Base-by-base conservation (phyloP, 2,329 filamentous ascomycete genomes). In the Diplodia sapinea region DNA sequence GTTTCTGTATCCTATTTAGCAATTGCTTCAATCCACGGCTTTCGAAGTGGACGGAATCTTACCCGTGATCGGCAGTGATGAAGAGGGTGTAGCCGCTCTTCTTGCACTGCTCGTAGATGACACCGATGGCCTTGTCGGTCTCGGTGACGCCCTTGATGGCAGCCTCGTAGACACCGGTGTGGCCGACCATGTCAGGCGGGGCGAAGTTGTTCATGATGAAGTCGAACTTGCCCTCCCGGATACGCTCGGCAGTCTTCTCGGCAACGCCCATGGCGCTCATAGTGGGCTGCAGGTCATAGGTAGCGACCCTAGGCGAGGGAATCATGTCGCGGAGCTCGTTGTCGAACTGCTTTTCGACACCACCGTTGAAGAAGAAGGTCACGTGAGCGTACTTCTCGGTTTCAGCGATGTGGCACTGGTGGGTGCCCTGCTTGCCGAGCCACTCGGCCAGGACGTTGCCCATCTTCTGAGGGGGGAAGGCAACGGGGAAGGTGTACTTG, bases 121-220 rank as follows among this genome's bases (percentile, higher is more conserved):
- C 88, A 75, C 93, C 93, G 75, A 99, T 99, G 66, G 92, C 94
- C 84, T 91, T 92, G 81, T 99, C 95, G 13, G 95, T 99, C 72
- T 94, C 89, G 72, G 89, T 85, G 73, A 91, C 90, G 74, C 89
- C 95, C 76, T 95, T 78, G 70, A 99, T 89, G 68, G 95, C 95
- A 36, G 95, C 94, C 74, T 98, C 90, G 82, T 98, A 98, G 69
- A 97, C 93, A 77, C 95, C 95, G 12, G 95, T 99, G 84, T 99
- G 95, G 73, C 95, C 95, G 72, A 99, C 95, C 95, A 99, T 99
- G 83, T 99, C 95, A 20, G 95, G 95, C 51, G 95, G 95, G 51
- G 95, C 95, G 82, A 99, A 98, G 88, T 99, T 99, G 89, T 98
- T 97, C 95, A 99, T 99, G 80, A 99, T 86, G 78, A 99, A 98